Evolutionary conservation across 2,329 filamentous ascomycete species (phyloP), one percentile per base, ranked within the genome.

Genomic region (Pseudopyricularia cyperi): DNA sequence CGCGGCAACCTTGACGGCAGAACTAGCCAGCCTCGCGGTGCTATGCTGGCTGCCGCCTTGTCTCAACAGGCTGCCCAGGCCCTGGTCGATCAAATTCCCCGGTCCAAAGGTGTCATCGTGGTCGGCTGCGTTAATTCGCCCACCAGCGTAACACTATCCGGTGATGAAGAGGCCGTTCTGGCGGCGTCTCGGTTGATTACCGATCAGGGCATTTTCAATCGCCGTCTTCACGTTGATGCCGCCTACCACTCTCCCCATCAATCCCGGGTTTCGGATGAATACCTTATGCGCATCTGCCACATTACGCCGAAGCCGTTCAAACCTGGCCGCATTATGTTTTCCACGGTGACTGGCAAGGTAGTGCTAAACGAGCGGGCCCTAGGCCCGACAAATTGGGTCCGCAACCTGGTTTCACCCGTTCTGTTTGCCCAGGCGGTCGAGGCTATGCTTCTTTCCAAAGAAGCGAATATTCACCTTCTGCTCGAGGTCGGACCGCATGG

Each of bases 11-110:
- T 72, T 11, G 28, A 7, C 7, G 12, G 35, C 12, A 37, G 35
- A 15, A 15, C 15, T 7, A n/a, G 35, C 17, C 33, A 37, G 35
- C 35, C 12, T 7, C 35, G 35, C 14, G 35, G 35, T 17, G 70
- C 63, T 2, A 79, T 79, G 76, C 57, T 77, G 47, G 74, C 74
- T 0, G 71, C 69, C 0, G 70, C 69, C 0, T 62, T 68, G 0
- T 62, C 63, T 0, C 55, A 61, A 6, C 63, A 69, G 2, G 67
- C 73, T 19, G 69, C 66, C 0, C 54, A 62, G 2, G 59, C 57
- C 1, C 30, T 39, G 33, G 15, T 22, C 17, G 5, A 3, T 7
- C n/a, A 60, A 9, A 19, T 35, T 3, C 14, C n/a, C 14, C 33
- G 33, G 33, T 35, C 33, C 33, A 35, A 35, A 12, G 46, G 46